Conservation (phyloP, 768 basidiomycete species). For the Termitomyces sp. region DNA sequence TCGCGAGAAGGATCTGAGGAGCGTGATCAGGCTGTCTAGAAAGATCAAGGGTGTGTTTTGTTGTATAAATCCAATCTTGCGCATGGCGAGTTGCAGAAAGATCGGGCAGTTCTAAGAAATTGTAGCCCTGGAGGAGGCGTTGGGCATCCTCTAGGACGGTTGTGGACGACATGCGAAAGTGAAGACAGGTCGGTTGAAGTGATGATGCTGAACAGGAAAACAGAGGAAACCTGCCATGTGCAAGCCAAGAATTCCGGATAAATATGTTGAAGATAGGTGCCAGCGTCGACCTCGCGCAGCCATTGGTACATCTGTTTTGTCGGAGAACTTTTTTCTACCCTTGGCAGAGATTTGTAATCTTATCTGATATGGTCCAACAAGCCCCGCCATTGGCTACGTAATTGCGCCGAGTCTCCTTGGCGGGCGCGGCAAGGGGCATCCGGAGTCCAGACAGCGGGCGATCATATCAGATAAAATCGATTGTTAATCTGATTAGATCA, state of each 20-base stretch:
- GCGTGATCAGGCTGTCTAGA: not conserved
- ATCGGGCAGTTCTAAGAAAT: slow-evolving; percentile 24
- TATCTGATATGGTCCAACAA: slow-evolving; percentile 27
- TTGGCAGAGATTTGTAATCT: slow-evolving; percentile 21
- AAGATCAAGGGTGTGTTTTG: not conserved
- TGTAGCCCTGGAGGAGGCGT: slow-evolving; percentile 21
- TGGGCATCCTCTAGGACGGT: not conserved
- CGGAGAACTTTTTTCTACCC: not conserved
- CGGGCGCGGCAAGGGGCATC: slow-evolving; percentile 7
- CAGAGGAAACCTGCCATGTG: not conserved
- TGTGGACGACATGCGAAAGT: not conserved
- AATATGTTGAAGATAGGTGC: not conserved
- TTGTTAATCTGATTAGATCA: slow-evolving; percentile 23
- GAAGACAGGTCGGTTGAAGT: not conserved
- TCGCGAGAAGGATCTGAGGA: slow-evolving; percentile 15
- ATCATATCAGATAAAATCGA: slow-evolving; percentile 21
- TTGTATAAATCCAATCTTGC: slow-evolving; percentile 3
- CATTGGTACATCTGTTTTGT: not conserved
- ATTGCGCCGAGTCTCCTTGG: slow-evolving; percentile 8
- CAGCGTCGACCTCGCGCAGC: not conserved
- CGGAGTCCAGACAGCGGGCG: not conserved
- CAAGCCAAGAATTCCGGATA: not conserved
- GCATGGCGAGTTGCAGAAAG: slow-evolving; percentile 22
- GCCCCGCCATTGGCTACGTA: slow-evolving; percentile 15
- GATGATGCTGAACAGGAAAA: not conserved